phyloP scores from a whole-genome alignment of 2,329 filamentous ascomycete species.

The Monosporascus cannonballus region DNA sequence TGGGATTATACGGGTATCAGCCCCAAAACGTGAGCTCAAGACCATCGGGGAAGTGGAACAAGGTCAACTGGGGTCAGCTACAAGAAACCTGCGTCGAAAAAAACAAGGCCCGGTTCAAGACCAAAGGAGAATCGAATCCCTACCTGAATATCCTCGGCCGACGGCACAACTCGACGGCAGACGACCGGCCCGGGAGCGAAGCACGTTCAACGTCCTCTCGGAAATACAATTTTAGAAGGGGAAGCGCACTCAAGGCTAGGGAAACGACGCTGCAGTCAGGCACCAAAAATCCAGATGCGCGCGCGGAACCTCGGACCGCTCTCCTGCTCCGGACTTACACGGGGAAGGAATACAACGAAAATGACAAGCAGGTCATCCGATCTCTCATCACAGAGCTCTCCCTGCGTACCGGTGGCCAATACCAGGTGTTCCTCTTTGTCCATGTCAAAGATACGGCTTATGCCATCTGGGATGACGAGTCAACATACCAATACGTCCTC shows the following conservation, averaged over 20 bases:
- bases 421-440: constrained; percentile 72
- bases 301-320: constrained; percentile 55
- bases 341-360: constrained; percentile 68
- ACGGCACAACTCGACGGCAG: constrained; percentile 13
- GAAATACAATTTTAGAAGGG: constrained; percentile 10
- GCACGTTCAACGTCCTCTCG: constrained; percentile 6
- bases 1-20: constrained; percentile 58
- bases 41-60: constrained; percentile 50
- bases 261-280: constrained; percentile 4
- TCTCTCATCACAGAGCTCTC: constrained; percentile 73
- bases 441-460: constrained; percentile 63
- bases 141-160: constrained; percentile 36
- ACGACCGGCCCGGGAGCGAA: constrained; percentile 10
- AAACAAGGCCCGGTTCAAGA: constrained; percentile 60
- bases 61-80: constrained; percentile 64
- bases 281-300: constrained; percentile 9
- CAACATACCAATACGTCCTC: constrained; percentile 54
- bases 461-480: constrained; percentile 53
- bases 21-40: constrained; percentile 41
- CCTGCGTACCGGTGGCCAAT: constrained; percentile 72
- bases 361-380: constrained; percentile 73
- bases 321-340: constrained; percentile 71
- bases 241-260: constrained; percentile 1
- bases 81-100: constrained; percentile 59
- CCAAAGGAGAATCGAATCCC: constrained; percentile 35